These are phyloP conservation scores for Oryza nivara DNA, from an alignment of 176 grass and related monocot genomes.

Conservation along the genomic window DNA sequence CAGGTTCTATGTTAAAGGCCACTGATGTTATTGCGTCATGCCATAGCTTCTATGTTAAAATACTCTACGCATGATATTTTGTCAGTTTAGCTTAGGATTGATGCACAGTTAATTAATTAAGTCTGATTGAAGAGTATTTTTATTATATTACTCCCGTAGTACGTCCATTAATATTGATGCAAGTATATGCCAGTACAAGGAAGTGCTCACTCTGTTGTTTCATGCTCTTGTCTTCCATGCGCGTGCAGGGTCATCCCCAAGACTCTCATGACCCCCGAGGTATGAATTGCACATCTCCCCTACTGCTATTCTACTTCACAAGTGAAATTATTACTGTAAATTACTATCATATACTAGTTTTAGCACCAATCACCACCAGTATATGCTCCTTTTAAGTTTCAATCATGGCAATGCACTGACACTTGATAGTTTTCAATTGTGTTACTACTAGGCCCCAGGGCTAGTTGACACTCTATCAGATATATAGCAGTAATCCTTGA, in stretches of 20 bases:
- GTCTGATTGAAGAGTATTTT: neutral
- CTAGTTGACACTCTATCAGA: neutral
- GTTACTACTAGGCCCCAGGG: neutral
- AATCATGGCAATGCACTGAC: neutral
- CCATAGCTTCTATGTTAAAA: neutral
- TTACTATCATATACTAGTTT: too few relatives aligned
- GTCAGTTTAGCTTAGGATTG: neutral
- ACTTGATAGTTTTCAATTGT: neutral
- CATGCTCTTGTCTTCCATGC: constrained; percentile 21
- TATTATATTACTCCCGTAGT: neutral
- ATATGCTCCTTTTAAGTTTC: neutral
- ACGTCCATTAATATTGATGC: neutral
- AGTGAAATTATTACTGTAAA: neutral
- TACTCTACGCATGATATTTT: neutral
- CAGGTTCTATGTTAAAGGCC: neutral
- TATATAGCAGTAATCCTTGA: neutral
- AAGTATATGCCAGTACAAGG: neutral
- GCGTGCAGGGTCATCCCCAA: constrained; percentile 63
- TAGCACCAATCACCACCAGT: neutral
- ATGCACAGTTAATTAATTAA: neutral
- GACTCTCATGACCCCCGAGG: constrained; percentile 71
- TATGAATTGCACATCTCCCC: neutral
- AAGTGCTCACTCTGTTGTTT: constrained; percentile 14
- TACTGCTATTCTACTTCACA: neutral
- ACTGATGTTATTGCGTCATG: too few relatives aligned